These are phyloP conservation scores for Vitis labrusca DNA, from an alignment of 164 flowering plant species.

Conservation along the genomic window DNA sequence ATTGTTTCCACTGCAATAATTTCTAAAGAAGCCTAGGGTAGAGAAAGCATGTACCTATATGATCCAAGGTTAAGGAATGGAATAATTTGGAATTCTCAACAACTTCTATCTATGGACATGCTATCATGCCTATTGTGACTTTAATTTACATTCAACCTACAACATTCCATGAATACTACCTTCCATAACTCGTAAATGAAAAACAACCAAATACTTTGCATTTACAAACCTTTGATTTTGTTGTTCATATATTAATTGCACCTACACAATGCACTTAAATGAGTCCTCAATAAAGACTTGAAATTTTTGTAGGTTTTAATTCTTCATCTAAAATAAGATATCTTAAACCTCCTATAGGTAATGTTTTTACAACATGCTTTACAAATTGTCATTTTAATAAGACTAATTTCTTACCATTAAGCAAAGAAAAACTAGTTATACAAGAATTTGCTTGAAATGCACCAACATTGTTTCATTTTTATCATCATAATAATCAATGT, in stretches of 20 bases:
- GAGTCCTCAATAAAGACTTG: neutral
- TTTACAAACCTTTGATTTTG: too few relatives aligned
- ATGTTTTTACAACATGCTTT: neutral
- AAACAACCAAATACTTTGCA: too few relatives aligned
- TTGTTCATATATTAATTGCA: neutral
- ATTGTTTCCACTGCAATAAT: too few relatives aligned
- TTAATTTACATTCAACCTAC: too few relatives aligned
- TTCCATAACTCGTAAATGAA: too few relatives aligned
- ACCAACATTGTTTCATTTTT: neutral
- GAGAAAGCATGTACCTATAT: too few relatives aligned
- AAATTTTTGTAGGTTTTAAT: neutral
- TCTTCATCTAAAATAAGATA: neutral
- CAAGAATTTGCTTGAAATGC: neutral
- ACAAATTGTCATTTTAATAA: neutral
- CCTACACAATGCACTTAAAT: constrained; percentile 2
- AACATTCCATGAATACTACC: too few relatives aligned
- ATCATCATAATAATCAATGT: neutral
- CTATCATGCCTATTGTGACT: too few relatives aligned
- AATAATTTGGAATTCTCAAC: too few relatives aligned
- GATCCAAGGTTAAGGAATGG: too few relatives aligned
- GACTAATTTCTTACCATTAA: neutral
- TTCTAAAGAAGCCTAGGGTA: too few relatives aligned
- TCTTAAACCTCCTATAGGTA: neutral
- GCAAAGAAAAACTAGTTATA: neutral
- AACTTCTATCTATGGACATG: too few relatives aligned